Evolutionary conservation across 2,329 filamentous ascomycete genomes (phyloP).

Genomic region (Colletotrichum godetiae): DNA sequence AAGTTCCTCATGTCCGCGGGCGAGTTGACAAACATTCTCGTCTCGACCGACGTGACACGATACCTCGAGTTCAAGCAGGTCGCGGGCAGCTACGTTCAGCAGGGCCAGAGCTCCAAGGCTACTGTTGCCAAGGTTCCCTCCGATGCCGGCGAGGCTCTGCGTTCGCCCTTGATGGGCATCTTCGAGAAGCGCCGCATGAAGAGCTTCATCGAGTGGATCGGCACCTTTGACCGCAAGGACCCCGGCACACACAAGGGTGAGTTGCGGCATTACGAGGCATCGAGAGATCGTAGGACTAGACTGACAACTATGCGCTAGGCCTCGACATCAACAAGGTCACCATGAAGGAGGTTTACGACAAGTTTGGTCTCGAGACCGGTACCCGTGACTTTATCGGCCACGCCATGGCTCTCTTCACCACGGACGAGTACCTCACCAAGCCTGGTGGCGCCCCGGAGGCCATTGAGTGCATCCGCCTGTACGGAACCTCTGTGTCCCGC

Average conservation of each 20-base stretch:
- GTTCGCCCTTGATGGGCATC: constrained; percentile 94
- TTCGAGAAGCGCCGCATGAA: constrained; percentile 98
- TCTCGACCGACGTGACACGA: constrained; percentile 91
- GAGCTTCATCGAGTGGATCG: constrained; percentile 96
- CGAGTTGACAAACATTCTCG: constrained; percentile 97
- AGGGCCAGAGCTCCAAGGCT: constrained; percentile 82
- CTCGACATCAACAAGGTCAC: constrained; percentile 82
- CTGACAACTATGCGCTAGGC: constrained; percentile 59
- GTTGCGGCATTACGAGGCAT: constrained; percentile 36
- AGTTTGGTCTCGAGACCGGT: constrained; percentile 89
- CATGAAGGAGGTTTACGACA: constrained; percentile 99
- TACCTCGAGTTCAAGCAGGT: constrained; percentile 96
- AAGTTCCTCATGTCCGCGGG: constrained; percentile 99
- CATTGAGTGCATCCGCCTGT: constrained; percentile 92
- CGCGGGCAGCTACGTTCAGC: constrained; percentile 95
- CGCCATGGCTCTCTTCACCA: constrained; percentile 96
- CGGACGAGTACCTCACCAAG: constrained; percentile 83
- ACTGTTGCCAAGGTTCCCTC: constrained; percentile 98
- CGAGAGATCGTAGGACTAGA: not conserved
- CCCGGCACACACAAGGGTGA: constrained; percentile 89
- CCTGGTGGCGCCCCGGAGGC: constrained; percentile 83
- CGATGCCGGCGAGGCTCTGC: constrained; percentile 88
- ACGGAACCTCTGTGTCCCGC: constrained; percentile 96
- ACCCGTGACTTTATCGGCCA: constrained; percentile 98
- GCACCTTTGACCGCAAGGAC: constrained; percentile 84